Conservation (phyloP, 805 yeast genomes). For the Kluyveromyces lactis region DNA sequence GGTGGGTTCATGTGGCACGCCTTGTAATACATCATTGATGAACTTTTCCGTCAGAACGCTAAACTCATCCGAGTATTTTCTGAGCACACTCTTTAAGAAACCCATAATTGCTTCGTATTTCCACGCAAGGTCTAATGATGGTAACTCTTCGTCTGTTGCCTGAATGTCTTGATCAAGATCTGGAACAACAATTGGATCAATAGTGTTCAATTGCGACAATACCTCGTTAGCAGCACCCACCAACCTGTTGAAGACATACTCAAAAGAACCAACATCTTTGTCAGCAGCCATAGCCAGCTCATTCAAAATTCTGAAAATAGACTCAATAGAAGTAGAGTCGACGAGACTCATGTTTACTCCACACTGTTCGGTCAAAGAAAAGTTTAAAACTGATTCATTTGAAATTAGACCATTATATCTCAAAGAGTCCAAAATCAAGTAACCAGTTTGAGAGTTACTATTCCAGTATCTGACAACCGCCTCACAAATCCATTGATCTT, state of each 20-base stretch:
- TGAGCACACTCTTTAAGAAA: conserved; percentile 32
- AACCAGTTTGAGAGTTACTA: conserved; percentile 56
- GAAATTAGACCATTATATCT: conserved; percentile 37
- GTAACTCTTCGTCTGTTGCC: conserved; percentile 24
- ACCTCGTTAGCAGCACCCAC: conserved; percentile 17
- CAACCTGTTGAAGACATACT: conserved; percentile 22
- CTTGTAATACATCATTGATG: conserved; percentile 27
- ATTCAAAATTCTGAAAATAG: conserved; percentile 31
- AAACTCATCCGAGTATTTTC: conserved; percentile 40
- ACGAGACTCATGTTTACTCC: conserved; percentile 31
- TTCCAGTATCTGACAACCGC: conserved; percentile 60
- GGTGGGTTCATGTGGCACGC: conserved; percentile 28
- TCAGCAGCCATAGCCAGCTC: conserved; percentile 16
- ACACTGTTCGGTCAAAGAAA: conserved; percentile 32
- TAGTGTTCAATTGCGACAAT: conserved; percentile 13
- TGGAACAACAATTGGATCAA: conserved; percentile 14
- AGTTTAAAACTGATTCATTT: conserved; percentile 34
- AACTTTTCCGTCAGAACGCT: conserved; percentile 25
- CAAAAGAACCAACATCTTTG: conserved; percentile 21
- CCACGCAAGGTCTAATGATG: conserved; percentile 33
- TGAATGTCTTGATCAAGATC: conserved; percentile 16
- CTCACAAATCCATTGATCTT: conserved; percentile 40
- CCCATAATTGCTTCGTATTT: conserved; percentile 33
- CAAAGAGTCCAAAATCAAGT: conserved; percentile 46
- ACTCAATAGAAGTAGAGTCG: conserved; percentile 40